Percentiles rank a stretch among this genome's conserved stretches.
phyloP scores from a whole-genome alignment of 495 filamentous ascomycete genomes.

The Talaromyces proteolyticus region DNA sequence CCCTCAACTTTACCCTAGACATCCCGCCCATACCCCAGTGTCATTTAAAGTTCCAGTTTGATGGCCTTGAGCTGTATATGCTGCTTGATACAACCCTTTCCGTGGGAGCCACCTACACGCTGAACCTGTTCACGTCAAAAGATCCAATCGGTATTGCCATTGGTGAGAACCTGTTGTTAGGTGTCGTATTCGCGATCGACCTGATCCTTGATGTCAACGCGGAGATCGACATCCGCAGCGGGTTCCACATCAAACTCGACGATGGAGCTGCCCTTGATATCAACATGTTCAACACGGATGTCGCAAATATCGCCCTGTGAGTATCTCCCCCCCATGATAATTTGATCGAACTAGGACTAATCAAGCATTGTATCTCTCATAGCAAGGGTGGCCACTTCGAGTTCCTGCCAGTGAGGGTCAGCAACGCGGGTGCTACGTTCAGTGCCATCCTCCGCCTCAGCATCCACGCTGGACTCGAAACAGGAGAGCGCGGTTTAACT shows the following conservation, averaged over 20 bases:
- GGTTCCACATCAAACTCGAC: conserved; percentile 46
- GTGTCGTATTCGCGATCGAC: conserved; percentile 38
- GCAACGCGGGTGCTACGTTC: conserved; percentile 26
- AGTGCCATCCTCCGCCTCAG: too few species aligned
- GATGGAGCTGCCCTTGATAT: conserved; percentile 36
- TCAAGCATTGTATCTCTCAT: too few species aligned
- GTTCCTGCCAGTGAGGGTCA: conserved; percentile 47
- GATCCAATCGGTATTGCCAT: conserved; percentile 33
- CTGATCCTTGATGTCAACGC: conserved; percentile 39
- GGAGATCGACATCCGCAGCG: conserved; percentile 42
- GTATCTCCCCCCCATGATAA: neutral
- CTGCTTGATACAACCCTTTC: conserved; percentile 36
- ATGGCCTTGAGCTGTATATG: conserved; percentile 47
- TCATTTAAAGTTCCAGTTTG: conserved; percentile 43
- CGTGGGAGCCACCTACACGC: conserved; percentile 34
- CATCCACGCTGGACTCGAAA: too few species aligned
- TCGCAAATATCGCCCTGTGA: conserved; percentile 43
- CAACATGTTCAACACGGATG: conserved; percentile 34
- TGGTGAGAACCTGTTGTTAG: conserved; percentile 28
- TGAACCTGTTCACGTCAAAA: conserved; percentile 41
- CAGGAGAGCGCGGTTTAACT: too few species aligned
- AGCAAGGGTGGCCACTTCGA: conserved; percentile 48
- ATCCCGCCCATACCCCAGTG: conserved; percentile 28
- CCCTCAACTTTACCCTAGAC: conserved; percentile 14
- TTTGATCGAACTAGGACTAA: neutral